Conservation (phyloP, 352 stramenopile genomes). For the Phytopythium vexans region DNA sequence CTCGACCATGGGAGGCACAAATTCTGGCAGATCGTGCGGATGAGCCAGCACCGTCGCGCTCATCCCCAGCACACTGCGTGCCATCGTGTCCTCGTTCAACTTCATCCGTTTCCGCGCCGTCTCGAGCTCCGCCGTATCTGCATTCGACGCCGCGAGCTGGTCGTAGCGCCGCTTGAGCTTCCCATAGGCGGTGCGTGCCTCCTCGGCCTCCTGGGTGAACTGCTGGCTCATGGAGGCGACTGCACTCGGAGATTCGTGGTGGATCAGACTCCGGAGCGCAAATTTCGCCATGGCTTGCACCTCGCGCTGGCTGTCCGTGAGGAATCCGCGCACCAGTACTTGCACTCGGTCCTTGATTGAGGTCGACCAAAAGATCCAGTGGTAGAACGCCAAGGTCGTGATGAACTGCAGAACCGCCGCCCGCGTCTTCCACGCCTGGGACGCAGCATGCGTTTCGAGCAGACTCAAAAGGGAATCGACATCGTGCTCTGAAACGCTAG, state of each 20-base stretch:
- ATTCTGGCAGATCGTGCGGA: constrained; percentile 60
- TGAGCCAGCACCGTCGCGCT: constrained; percentile 68
- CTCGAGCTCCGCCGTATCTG: constrained; percentile 22
- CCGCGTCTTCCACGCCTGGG: constrained; percentile 63
- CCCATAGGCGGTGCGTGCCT: constrained; percentile 43
- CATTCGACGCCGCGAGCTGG: constrained; percentile 28
- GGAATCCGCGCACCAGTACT: constrained; percentile 41
- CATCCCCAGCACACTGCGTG: constrained; percentile 56
- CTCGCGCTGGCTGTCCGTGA: constrained; percentile 66
- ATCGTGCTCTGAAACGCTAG: background rate
- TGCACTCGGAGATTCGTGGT: constrained; percentile 33
- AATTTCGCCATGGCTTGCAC: constrained; percentile 79
- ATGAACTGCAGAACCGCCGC: constrained; percentile 65
- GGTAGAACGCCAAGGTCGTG: constrained; percentile 72
- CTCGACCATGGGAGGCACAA: constrained; percentile 67
- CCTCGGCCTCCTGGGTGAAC: constrained; percentile 30
- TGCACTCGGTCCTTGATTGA: constrained; percentile 42
- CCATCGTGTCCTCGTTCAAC: constrained; percentile 58
- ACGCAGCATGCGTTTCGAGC: constrained; percentile 36
- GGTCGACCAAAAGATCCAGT: constrained; percentile 52
- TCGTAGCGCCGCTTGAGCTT: constrained; percentile 54
- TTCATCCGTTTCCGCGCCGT: constrained; percentile 40
- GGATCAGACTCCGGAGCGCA: constrained; percentile 52
- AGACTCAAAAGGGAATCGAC: constrained; percentile 30
- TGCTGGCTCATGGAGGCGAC: constrained; percentile 33